Percentiles rank a stretch among this genome's conserved stretches.
Evolutionary conservation across 2,329 filamentous ascomycete species (phyloP).

Genomic region (Coniochaeta prunicola): DNA sequence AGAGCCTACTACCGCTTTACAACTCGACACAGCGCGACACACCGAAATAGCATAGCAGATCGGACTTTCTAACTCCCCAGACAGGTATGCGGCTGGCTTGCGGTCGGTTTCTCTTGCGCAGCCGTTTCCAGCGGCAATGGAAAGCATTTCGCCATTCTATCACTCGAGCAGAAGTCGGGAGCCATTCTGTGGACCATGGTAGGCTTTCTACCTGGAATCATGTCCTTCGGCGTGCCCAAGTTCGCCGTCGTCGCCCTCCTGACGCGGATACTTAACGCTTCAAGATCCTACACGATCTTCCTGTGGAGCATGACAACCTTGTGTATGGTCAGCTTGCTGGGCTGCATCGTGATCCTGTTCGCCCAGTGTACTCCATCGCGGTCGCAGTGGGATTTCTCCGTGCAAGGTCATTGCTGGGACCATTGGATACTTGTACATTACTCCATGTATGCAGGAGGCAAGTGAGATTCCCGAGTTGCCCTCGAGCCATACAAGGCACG

Average conservation of each 20-base stretch:
- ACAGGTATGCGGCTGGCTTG: constrained; percentile 24
- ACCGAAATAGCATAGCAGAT: too few relatives aligned
- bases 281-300: constrained; percentile 21
- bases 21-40: not conserved
- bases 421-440: constrained; percentile 28
- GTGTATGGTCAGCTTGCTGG: constrained; percentile 21
- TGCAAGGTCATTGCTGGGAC: constrained; percentile 26
- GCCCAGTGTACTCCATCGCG: constrained; percentile 31
- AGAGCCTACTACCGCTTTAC: constrained; percentile 2
- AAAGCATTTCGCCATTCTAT: constrained; percentile 25
- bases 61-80: not conserved
- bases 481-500: not conserved
- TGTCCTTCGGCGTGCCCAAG: constrained; percentile 33
- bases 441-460: constrained; percentile 31
- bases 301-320: constrained; percentile 27
- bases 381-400: constrained; percentile 30
- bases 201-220: constrained; percentile 27
- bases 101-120: constrained; percentile 19
- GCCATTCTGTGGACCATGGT: constrained; percentile 27
- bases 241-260: constrained; percentile 31
- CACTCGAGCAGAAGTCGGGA: constrained; percentile 17
- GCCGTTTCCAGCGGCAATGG: constrained; percentile 24
- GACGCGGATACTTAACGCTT: constrained; percentile 28
- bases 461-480: not conserved
- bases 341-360: constrained; percentile 31